Conservation (phyloP, 2,329 filamentous ascomycete genomes). For the Scytalidium sp. region DNA sequence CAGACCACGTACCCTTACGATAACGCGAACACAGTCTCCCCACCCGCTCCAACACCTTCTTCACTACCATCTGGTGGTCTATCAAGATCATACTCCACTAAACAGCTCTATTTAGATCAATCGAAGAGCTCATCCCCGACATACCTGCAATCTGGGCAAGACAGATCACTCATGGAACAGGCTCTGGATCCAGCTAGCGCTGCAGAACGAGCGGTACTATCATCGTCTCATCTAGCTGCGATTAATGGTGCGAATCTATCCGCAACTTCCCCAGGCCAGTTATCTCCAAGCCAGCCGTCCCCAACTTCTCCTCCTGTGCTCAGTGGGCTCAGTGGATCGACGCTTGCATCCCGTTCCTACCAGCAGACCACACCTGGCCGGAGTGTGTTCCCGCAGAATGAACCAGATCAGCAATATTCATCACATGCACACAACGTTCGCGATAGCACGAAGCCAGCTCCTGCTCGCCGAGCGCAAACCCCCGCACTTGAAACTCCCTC, state of each 20-base stretch:
- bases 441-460: constrained; percentile 27
- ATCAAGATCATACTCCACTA: constrained; percentile 72
- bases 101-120: constrained; percentile 68
- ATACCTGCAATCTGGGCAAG: constrained; percentile 65
- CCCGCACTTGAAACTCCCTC: constrained; percentile 59
- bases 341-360: constrained; percentile 60
- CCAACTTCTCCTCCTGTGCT: constrained; percentile 62
- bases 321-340: constrained; percentile 28
- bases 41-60: constrained; percentile 54
- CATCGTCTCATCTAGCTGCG: constrained; percentile 67
- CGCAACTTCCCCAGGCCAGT: constrained; percentile 51
- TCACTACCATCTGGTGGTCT: constrained; percentile 52
- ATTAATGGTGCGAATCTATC: constrained; percentile 63
- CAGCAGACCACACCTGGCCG: constrained; percentile 53
- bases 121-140: constrained; percentile 78
- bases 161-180: constrained; percentile 60
- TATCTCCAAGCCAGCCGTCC: constrained; percentile 66
- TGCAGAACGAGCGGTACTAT: constrained; percentile 62
- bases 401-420: constrained; percentile 30
- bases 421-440: constrained; percentile 22
- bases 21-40: constrained; percentile 44
- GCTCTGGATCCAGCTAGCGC: constrained; percentile 67
- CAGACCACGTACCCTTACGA: constrained; percentile 49
- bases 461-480: constrained; percentile 57
- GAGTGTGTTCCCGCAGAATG: constrained; percentile 52